Base-by-base conservation (phyloP, 805 yeast genomes). In the Candida germanica region DNA sequence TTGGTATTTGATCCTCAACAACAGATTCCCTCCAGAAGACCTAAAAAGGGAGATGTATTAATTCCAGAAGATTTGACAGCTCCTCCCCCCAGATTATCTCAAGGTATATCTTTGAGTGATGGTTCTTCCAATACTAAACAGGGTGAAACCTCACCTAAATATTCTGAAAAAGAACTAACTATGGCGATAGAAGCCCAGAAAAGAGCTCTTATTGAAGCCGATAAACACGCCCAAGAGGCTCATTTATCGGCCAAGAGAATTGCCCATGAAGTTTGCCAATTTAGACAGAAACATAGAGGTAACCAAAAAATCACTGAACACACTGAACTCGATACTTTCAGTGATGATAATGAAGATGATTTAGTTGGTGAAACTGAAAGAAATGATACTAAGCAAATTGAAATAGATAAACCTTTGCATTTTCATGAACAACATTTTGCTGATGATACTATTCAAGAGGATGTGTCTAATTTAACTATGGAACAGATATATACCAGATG, bases 1-100 rank as follows among this genome's bases (percentile, higher is more conserved):
- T 74, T 87, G 42, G 71, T 69, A 0, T 69, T 68, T 43, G 96
- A 89, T 57, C 97, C 97, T 2, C 81, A 76, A 47, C 82, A 76
- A 48, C 82, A 76, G 49, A 75, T 76, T 33, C 82, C 82, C 0
- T 73, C 80, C 1, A 54, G 81, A 36, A 57, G 71, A 24, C 82
- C 82, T 0, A 62, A 59, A 32, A 69, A 61, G 35, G 82, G 82
- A 3, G 71, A 75, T 44, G 79, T 76, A 6, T 38, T 59, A 24
- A 56, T 66, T 6, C 87, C 89, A 0, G 86, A 82, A 29, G 91
- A 85, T 51, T 49, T 83, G 42, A 56, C 67, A 13, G 79, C 82
- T 0, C 77, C 76, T 0, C 80, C 86, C 0, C 75, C 84, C 14
- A 64, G 79, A 43, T 66, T 84, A 21, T 75, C 84, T 1, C 68